These are phyloP conservation scores for Tetrapisispora iriomotensis DNA, from an alignment of 805 yeast genomes.

Conservation along the genomic window DNA sequence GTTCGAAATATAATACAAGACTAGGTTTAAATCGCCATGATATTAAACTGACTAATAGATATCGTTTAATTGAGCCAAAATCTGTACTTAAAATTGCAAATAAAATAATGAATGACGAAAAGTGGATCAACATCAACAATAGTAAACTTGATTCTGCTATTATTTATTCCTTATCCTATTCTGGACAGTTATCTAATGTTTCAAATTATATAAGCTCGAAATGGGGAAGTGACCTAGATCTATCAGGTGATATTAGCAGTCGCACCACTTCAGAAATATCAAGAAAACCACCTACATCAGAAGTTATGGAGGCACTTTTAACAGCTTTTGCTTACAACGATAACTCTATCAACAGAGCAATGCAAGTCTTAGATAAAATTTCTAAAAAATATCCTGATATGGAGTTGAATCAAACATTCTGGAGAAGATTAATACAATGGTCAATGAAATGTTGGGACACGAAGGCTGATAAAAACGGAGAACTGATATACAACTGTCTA, in stretches of 20 bases:
- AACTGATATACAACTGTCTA: constrained; percentile 15
- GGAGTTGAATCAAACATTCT: constrained; percentile 14
- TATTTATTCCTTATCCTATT: constrained; percentile 19
- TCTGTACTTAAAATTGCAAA: constrained; percentile 11
- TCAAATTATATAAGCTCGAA: not conserved
- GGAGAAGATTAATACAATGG: constrained; percentile 21
- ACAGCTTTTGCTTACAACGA: constrained; percentile 13
- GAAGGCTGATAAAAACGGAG: constrained; percentile 10
- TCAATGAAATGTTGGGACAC: constrained; percentile 11
- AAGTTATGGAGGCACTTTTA: constrained; percentile 16
- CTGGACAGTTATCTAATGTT: constrained; percentile 8
- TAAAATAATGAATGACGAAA: constrained; percentile 6
- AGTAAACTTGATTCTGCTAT: constrained; percentile 15
- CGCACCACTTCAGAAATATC: not conserved
- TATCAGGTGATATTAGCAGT: not conserved
- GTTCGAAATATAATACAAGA: not conserved
- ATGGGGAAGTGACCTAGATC: constrained; percentile 2
- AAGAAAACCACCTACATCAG: constrained; percentile 11
- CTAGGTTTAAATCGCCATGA: not conserved
- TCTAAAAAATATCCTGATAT: constrained; percentile 14
- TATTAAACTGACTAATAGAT: not conserved
- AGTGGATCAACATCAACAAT: constrained; percentile 3
- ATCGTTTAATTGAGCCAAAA: constrained; percentile 7
- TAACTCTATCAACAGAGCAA: constrained; percentile 9
- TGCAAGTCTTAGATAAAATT: constrained; percentile 13